A percentile compares a stretch with the other conserved stretches of the same genome.
phyloP scores from a whole-genome alignment of 257 asterid species.

The Jasminum sambac region DNA sequence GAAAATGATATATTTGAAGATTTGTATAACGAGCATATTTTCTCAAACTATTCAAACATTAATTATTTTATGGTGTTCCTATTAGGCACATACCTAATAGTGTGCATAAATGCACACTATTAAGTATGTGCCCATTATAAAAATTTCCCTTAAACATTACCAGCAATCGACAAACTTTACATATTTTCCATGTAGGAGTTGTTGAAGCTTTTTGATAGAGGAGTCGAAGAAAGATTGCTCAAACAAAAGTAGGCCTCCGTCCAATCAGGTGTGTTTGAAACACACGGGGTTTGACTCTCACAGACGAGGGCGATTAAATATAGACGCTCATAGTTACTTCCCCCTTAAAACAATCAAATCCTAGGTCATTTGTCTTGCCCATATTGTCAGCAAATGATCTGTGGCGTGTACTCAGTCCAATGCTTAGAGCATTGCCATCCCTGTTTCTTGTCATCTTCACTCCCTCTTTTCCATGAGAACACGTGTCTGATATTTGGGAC shows the following conservation, averaged over 20 bases:
- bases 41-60: too few relatives aligned
- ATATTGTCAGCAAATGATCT: conserved; percentile 23
- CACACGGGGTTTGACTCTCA: conserved; percentile 40
- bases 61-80: too few relatives aligned
- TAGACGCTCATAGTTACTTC: conserved; percentile 25
- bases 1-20: neutral
- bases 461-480: conserved; percentile 52
- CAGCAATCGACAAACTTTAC: conserved; percentile 26
- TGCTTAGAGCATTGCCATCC: conserved; percentile 61
- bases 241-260: conserved; percentile 23
- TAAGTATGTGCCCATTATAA: neutral
- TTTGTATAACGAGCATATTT: too few relatives aligned
- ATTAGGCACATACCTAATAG: too few relatives aligned
- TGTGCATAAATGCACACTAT: too few relatives aligned
- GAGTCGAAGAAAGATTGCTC: conserved; percentile 30
- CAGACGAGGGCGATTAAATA: conserved; percentile 30
- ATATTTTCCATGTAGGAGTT: conserved; percentile 22
- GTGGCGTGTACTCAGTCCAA: conserved; percentile 36
- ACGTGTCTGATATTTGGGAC: conserved; percentile 47
- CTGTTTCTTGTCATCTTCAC: conserved; percentile 49
- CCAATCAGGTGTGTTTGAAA: conserved; percentile 23
- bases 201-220: conserved; percentile 22
- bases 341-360: conserved; percentile 28
- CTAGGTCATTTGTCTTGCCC: conserved; percentile 21
- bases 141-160: neutral